Conservation (phyloP, 768 basidiomycete genomes). For the Naganishia kalamii region DNA sequence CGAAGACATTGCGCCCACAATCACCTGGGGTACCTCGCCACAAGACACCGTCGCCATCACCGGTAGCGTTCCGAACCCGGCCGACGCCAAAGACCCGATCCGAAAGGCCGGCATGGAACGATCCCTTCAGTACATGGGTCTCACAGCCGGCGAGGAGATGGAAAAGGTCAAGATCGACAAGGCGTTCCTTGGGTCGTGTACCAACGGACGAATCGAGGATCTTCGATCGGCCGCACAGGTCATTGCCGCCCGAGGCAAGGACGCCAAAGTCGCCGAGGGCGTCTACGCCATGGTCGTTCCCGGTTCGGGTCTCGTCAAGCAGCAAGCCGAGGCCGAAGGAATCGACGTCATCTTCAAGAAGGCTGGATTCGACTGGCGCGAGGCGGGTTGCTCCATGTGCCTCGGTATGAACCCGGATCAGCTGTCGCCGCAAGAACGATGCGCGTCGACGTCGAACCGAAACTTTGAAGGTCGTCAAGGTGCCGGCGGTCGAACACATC, state of each 20-base stretch:
- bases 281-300: conserved; percentile 87
- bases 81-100: conserved; percentile 58
- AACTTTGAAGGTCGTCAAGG: conserved; percentile 89
- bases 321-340: conserved; percentile 84
- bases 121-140: conserved; percentile 79
- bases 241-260: conserved; percentile 62
- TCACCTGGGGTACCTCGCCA: conserved; percentile 89
- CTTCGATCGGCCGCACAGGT: conserved; percentile 77
- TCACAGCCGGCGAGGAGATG: conserved; percentile 69
- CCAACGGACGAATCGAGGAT: conserved; percentile 89
- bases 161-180: conserved; percentile 76
- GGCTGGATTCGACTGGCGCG: conserved; percentile 90
- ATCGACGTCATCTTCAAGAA: conserved; percentile 78
- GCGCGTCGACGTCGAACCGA: conserved; percentile 85
- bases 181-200: conserved; percentile 90
- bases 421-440: conserved; percentile 68
- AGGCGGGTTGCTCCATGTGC: conserved; percentile 95
- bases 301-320: conserved; percentile 81
- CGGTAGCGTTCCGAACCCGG: conserved; percentile 71
- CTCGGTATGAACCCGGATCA: conserved; percentile 94
- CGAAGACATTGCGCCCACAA: conserved; percentile 78
- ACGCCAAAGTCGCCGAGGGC: conserved; percentile 64
- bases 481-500: conserved; percentile 79
- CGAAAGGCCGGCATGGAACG: conserved; percentile 67
- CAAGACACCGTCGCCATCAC: conserved; percentile 81